Percentiles rank a stretch among this genome's conserved stretches.
These are phyloP conservation scores for Metarhizium rileyi DNA, from an alignment of 2,329 filamentous ascomycete genomes.

Conservation along the genomic window DNA sequence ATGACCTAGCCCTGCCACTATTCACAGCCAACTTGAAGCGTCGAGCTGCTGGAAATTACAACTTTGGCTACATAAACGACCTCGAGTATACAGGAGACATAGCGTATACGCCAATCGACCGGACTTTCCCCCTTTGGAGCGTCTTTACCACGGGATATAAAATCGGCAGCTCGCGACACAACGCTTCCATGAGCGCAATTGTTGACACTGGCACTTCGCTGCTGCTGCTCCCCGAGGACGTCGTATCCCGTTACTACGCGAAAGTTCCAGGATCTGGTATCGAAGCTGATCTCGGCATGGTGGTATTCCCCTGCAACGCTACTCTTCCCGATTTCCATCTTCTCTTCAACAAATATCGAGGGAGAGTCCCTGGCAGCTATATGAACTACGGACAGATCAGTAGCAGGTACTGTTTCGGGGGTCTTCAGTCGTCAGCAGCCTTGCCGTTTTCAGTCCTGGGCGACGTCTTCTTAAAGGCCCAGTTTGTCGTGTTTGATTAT, in stretches of 20 bases:
- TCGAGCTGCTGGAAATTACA: slow-evolving; percentile 25
- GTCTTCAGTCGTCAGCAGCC: slow-evolving; percentile 26
- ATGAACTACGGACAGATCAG: slow-evolving; percentile 26
- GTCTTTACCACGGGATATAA: slow-evolving; percentile 47
- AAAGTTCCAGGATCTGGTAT: slow-evolving; percentile 41
- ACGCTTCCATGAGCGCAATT: slow-evolving; percentile 35
- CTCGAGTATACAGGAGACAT: slow-evolving; percentile 47
- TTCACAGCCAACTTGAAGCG: slow-evolving; percentile 28
- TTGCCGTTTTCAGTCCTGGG: slow-evolving; percentile 30
- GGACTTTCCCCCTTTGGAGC: slow-evolving; percentile 49
- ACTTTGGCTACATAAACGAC: slow-evolving; percentile 42
- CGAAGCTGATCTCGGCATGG: slow-evolving; percentile 39
- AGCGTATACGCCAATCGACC: slow-evolving; percentile 43
- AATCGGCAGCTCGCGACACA: slow-evolving; percentile 27
- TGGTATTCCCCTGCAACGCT: slow-evolving; percentile 46
- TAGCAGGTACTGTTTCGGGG: slow-evolving; percentile 23
- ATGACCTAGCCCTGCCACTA: slow-evolving; percentile 18
- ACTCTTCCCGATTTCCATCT: slow-evolving; percentile 35
- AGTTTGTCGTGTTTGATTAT: slow-evolving; percentile 33
- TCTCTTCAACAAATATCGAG: slow-evolving; percentile 23
- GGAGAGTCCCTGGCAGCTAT: slow-evolving; percentile 25
- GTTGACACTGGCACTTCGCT: slow-evolving; percentile 65
- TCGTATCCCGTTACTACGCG: slow-evolving; percentile 51
- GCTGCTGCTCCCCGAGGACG: slow-evolving; percentile 42
- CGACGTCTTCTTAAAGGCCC: slow-evolving; percentile 32